These are phyloP conservation scores for Leishmania lainsoni DNA, from an alignment of 208 protist genomes.

Conservation along the genomic window DNA sequence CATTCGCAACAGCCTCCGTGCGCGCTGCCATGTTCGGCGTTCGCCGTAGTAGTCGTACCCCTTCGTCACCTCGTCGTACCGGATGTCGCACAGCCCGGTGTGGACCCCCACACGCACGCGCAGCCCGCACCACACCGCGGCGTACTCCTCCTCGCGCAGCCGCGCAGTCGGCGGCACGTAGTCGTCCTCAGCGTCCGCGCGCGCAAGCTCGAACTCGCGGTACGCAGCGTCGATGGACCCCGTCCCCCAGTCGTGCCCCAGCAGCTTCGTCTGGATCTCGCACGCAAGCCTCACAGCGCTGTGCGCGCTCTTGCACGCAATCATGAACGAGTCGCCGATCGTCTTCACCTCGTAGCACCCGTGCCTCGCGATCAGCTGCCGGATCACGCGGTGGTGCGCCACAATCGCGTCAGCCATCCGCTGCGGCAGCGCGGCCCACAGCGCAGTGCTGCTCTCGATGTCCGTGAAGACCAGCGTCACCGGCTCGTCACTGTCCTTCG, in stretches of 20 bases:
- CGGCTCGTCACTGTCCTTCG: slow-evolving; percentile 38
- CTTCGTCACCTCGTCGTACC: slow-evolving; percentile 53
- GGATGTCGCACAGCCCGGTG: slow-evolving; percentile 63
- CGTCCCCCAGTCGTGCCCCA: slow-evolving; percentile 56
- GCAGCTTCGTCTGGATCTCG: slow-evolving; percentile 58
- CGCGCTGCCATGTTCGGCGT: slow-evolving; percentile 36
- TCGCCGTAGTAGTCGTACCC: slow-evolving; percentile 41
- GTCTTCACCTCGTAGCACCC: slow-evolving; percentile 88
- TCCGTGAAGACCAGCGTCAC: slow-evolving; percentile 80
- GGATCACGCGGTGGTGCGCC: slow-evolving; percentile 70
- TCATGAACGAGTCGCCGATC: slow-evolving; percentile 88
- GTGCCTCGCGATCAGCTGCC: slow-evolving; percentile 56
- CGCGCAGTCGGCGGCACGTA: slow-evolving; percentile 31
- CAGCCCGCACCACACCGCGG: slow-evolving; percentile 41
- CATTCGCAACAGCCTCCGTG: slow-evolving; percentile 66
- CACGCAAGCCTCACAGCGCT: slow-evolving; percentile 46
- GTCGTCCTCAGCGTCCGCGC: slow-evolving; percentile 20
- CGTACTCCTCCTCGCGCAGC: slow-evolving; percentile 40
- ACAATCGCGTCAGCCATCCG: slow-evolving; percentile 69
- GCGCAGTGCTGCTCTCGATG: slow-evolving; percentile 78
- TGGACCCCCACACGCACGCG: slow-evolving; percentile 63
- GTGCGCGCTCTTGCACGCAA: slow-evolving; percentile 55
- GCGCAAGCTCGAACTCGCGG: slow-evolving; percentile 40
- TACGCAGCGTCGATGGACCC: slow-evolving; percentile 49
- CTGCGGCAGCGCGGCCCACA: slow-evolving; percentile 58